These are phyloP conservation scores for Fagopyrum tataricum DNA, from an alignment of 148 eudicot species.

Conservation along the genomic window DNA sequence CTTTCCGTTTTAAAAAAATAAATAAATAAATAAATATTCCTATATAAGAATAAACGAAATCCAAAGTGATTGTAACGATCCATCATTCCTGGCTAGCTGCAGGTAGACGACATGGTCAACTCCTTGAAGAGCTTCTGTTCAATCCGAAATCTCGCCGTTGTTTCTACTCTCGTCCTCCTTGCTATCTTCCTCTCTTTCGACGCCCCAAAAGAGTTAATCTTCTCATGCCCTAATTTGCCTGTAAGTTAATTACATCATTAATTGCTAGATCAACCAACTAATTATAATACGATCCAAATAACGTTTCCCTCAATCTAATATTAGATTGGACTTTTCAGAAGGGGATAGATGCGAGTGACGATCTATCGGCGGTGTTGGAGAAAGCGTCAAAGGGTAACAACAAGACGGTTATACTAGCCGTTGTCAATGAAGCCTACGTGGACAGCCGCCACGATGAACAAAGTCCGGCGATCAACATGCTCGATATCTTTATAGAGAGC, in stretches of 20 bases:
- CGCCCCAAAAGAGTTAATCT: background rate
- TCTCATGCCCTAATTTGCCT: background rate
- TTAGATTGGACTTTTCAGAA: background rate
- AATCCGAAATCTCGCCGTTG: background rate
- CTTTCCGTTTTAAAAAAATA: too few relatives aligned
- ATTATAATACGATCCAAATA: too few relatives aligned
- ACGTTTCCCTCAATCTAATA: too few relatives aligned
- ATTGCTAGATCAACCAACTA: too few relatives aligned
- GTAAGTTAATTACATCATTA: background rate
- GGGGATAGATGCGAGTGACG: constrained; percentile 15
- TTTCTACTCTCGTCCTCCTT: background rate
- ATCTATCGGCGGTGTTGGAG: constrained; percentile 32
- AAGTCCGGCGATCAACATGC: constrained; percentile 32
- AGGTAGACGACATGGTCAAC: background rate
- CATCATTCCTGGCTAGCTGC: too few relatives aligned
- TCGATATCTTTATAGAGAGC: constrained; percentile 64
- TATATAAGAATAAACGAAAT: too few relatives aligned
- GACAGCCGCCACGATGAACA: constrained; percentile 25
- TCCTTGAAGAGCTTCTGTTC: background rate
- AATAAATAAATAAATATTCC: too few relatives aligned
- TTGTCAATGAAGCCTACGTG: constrained; percentile 56
- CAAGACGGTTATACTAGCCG: constrained; percentile 59
- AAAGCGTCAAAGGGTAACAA: constrained; percentile 23
- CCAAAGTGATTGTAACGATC: too few relatives aligned
- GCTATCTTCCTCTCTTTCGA: background rate